Evolutionary conservation across 441 rosid species (phyloP), one percentile per base, ranked within the genome.

Genomic region (Populus hybrid): DNA sequence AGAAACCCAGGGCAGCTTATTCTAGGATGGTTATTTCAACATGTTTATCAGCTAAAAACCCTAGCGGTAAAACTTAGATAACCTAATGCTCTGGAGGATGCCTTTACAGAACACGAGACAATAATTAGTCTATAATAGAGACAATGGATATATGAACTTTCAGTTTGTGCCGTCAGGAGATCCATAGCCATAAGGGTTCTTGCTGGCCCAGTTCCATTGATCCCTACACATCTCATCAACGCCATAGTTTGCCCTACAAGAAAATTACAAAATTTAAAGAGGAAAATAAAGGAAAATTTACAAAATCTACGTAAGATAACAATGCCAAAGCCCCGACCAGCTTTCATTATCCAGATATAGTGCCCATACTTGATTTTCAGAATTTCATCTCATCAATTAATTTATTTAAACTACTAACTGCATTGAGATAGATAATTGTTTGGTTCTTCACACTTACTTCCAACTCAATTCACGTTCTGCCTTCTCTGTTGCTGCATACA

Each of bases 201-300:
- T 91, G 90, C 92, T 89, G 8, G 99, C 97, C 97, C 99, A 95
- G 81, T 92, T 91, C 98, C 98, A 93, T 69, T 88, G 95, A 84
- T 93, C 98, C 75, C 90, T 85, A 81, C 98, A 95, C 97, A 95
- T 93, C 76, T 95, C 97, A 57, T 89, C 93, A 7, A 95, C 81
- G 12, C 96, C 98, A 46, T 79, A 86, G 76, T 89, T 92, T 57
- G 97, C 92, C 88, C 98, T 93, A 91, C 83, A 82, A 46, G 12
- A 28, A 61, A 34, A 74, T 35, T 3, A 75, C 16, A 30, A 21
- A 1, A 11, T 65, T 57, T 23, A 71, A 24, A 6, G 24, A 59
- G n/a, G 64, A 59, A 18, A 4, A 28, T 34, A 12, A n/a, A 32
- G 73, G 65, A 28, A 66, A 21, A n/a, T 21, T 16, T 23, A 63